phyloP scores from a whole-genome alignment of 2,329 filamentous ascomycete species.

The Rugonectria rugulosa region DNA sequence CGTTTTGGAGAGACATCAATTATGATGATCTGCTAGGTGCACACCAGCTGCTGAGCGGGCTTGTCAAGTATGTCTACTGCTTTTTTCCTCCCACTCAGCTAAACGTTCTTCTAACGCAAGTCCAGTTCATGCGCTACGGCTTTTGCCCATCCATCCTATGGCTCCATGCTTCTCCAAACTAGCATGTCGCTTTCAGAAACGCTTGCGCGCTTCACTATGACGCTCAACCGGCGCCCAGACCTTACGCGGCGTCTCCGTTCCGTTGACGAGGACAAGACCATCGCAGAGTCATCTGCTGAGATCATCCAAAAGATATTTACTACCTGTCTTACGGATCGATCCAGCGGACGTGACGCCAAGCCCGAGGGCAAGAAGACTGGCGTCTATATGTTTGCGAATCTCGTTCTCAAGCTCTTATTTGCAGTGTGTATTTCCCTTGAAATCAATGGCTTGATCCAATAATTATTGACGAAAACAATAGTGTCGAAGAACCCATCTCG shows the following conservation, averaged over 20 bases:
- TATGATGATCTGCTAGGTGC: conserved; percentile 77
- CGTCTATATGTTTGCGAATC: conserved; percentile 91
- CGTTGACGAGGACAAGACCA: conserved; percentile 71
- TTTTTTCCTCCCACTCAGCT: background rate
- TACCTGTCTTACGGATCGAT: conserved; percentile 84
- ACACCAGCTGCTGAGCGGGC: conserved; percentile 74
- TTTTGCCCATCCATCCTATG: conserved; percentile 79
- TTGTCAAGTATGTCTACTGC: conserved; percentile 71
- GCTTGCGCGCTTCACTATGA: conserved; percentile 83
- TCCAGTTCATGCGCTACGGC: conserved; percentile 81
- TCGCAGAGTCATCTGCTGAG: conserved; percentile 88
- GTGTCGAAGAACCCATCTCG: conserved; percentile 83
- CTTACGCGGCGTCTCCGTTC: conserved; percentile 72
- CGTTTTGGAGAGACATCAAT: conserved; percentile 82
- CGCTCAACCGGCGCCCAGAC: conserved; percentile 80
- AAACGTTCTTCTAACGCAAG: conserved; percentile 9
- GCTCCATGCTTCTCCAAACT: conserved; percentile 82
- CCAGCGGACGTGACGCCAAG: conserved; percentile 68
- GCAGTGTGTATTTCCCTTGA: conserved; percentile 61
- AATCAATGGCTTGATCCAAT: background rate
- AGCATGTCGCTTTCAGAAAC: conserved; percentile 83
- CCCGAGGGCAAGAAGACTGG: conserved; percentile 87
- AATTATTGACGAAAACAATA: conserved; percentile 46
- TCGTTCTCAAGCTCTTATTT: conserved; percentile 88
- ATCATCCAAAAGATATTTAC: conserved; percentile 91